Percentiles rank a stretch among this genome's conserved stretches.
Evolutionary conservation across 331 rosid species (phyloP).

Genomic region (Rhamnella rubrinervis): DNA sequence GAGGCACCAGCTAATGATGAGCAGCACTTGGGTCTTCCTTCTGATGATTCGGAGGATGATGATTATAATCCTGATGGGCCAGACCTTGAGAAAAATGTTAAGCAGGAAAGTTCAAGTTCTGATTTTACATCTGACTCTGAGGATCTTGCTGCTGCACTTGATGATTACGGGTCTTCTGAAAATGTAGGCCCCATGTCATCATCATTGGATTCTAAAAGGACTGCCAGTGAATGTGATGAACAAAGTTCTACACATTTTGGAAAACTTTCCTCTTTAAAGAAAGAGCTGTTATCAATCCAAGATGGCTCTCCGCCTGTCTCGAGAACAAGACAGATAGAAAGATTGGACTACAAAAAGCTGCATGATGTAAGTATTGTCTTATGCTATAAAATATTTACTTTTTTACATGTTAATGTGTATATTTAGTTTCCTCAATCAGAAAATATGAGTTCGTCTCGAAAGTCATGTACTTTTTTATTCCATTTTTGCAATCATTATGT

Average conservation of each 20-base stretch:
- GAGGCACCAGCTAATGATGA: conserved; percentile 53
- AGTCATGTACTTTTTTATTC: too few species aligned
- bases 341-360: conserved; percentile 92
- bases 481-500: too few species aligned
- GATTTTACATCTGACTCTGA: conserved; percentile 94
- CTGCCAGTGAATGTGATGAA: conserved; percentile 35
- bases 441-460: too few species aligned
- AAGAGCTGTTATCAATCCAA: conserved; percentile 57
- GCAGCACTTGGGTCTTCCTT: conserved; percentile 70
- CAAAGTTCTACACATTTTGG: conserved; percentile 29
- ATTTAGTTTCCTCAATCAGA: not conserved
- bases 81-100: conserved; percentile 32
- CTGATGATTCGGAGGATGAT: conserved; percentile 92
- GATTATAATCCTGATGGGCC: conserved; percentile 66
- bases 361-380: conserved; percentile 83
- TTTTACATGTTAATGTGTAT: not conserved
- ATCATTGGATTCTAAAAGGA: conserved; percentile 18
- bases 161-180: conserved; percentile 30
- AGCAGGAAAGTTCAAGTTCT: conserved; percentile 73
- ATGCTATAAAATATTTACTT: not conserved
- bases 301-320: conserved; percentile 48
- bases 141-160: conserved; percentile 71
- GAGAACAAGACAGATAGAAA: conserved; percentile 61
- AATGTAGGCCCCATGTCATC: conserved; percentile 32
- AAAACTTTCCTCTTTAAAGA: conserved; percentile 47